Conservation (phyloP, 495 filamentous ascomycete genomes). For the Lindgomyces ingoldianus region DNA sequence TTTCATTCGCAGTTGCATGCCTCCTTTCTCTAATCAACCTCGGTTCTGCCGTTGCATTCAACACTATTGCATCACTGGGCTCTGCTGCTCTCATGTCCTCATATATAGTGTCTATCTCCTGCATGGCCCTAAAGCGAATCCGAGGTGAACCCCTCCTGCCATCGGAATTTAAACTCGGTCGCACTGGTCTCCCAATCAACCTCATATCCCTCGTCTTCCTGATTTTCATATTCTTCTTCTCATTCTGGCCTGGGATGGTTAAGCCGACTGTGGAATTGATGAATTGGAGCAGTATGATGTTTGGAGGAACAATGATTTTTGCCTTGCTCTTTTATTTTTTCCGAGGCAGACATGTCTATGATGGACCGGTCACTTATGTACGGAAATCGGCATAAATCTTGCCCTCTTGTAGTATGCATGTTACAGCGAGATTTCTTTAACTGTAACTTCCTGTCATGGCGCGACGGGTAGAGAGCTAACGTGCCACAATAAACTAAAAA, state of each 20-base stretch:
- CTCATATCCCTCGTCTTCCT: slow-evolving; percentile 48
- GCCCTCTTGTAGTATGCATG: no score
- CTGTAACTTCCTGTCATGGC: no score
- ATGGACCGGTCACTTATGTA: slow-evolving; percentile 25
- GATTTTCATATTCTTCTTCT: slow-evolving; percentile 55
- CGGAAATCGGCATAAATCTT: slow-evolving; percentile 16
- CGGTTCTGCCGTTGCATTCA: slow-evolving; percentile 53
- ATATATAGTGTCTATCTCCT: slow-evolving; percentile 55
- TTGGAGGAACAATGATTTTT: slow-evolving; percentile 21
- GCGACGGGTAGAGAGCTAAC: no score
- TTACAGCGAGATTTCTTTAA: no score
- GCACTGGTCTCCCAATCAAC: slow-evolving; percentile 54
- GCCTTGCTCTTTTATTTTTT: slow-evolving; percentile 15
- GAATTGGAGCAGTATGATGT: slow-evolving; percentile 30
- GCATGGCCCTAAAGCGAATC: slow-evolving; percentile 48
- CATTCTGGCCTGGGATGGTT: slow-evolving; percentile 54
- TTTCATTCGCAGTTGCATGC: slow-evolving; percentile 40
- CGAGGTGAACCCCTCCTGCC: slow-evolving; percentile 45
- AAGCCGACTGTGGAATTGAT: slow-evolving; percentile 39
- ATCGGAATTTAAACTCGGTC: slow-evolving; percentile 54
- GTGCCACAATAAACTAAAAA: no score
- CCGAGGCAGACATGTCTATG: slow-evolving; percentile 18
- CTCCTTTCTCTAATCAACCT: slow-evolving; percentile 45
- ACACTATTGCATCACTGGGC: slow-evolving; percentile 53
- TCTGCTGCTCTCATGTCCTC: slow-evolving; percentile 51